Evolutionary conservation across 768 basidiomycete genomes (phyloP).

Genomic region (Collybia sordida): DNA sequence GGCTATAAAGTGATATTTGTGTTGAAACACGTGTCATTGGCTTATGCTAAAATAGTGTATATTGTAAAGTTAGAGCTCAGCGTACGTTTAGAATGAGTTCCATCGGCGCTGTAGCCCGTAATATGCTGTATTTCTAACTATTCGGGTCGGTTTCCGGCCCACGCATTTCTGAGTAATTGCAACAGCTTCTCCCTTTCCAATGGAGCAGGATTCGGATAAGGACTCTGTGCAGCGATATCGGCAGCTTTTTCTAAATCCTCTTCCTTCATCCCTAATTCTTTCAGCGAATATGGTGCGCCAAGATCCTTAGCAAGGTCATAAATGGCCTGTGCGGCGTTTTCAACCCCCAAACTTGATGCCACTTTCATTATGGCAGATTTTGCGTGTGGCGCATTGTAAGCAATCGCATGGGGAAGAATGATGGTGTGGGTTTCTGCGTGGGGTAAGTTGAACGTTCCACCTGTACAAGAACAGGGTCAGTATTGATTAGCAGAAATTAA

Average conservation of each 20-base stretch:
- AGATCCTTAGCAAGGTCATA: slow-evolving; percentile 22
- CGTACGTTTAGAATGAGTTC: slow-evolving; percentile 5
- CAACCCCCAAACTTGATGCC: slow-evolving; percentile 23
- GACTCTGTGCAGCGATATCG: slow-evolving; percentile 33
- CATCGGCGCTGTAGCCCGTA: not conserved
- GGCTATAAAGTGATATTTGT: not conserved
- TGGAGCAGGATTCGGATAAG: slow-evolving; percentile 38
- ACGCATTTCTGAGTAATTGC: slow-evolving; percentile 26
- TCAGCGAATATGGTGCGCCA: slow-evolving; percentile 30
- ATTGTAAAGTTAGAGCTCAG: not conserved
- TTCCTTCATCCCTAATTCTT: slow-evolving; percentile 39
- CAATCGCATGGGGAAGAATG: slow-evolving; percentile 38
- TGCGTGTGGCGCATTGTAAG: slow-evolving; percentile 37
- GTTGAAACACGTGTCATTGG: no score
- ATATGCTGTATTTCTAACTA: slow-evolving; percentile 5
- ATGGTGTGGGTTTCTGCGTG: slow-evolving; percentile 43
- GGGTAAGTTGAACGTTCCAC: slow-evolving; percentile 38
- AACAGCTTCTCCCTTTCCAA: slow-evolving; percentile 32
- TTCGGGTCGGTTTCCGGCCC: slow-evolving; percentile 26
- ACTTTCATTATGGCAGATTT: slow-evolving; percentile 28
- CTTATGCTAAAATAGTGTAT: no score
- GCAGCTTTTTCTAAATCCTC: slow-evolving; percentile 36
- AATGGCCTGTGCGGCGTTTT: slow-evolving; percentile 19
- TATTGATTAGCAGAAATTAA: slow-evolving; percentile 5
- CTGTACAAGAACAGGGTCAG: slow-evolving; percentile 10